These are phyloP conservation scores for Ramaria sp. DNA, from an alignment of 768 basidiomycete species.

Conservation along the genomic window DNA sequence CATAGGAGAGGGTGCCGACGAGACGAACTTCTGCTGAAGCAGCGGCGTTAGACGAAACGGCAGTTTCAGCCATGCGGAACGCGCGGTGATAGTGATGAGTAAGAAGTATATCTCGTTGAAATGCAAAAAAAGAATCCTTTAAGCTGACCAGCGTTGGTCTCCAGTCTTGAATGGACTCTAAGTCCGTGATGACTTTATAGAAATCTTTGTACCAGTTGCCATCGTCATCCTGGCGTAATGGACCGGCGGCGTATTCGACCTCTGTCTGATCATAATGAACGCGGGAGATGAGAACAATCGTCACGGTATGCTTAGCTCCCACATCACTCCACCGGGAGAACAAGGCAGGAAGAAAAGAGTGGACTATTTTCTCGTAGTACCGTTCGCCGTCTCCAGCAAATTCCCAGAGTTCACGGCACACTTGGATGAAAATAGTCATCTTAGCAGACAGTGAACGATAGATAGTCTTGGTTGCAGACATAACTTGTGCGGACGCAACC, in stretches of 20 bases:
- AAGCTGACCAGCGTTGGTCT: conserved; percentile 75
- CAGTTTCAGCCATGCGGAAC: conserved; percentile 7
- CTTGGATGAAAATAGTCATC: conserved; percentile 90
- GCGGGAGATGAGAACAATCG: conserved; percentile 88
- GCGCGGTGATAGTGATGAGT: conserved; percentile 83
- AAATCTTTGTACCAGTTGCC: conserved; percentile 87
- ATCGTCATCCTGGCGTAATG: conserved; percentile 63
- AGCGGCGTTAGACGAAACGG: conserved; percentile 28
- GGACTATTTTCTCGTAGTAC: conserved; percentile 94
- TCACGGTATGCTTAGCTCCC: conserved; percentile 86
- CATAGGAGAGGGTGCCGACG: conserved; percentile 70
- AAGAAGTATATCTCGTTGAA: conserved; percentile 83
- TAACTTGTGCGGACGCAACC: conserved; percentile 78
- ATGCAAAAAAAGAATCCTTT: conserved; percentile 83
- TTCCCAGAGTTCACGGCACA: conserved; percentile 93
- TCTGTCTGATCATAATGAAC: conserved; percentile 81
- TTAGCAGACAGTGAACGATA: conserved; percentile 88
- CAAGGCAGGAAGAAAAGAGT: conserved; percentile 87
- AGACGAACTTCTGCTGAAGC: conserved; percentile 38
- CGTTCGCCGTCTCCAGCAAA: conserved; percentile 95
- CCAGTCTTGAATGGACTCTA: conserved; percentile 85
- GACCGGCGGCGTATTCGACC: conserved; percentile 73
- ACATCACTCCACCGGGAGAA: conserved; percentile 78
- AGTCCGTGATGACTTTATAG: conserved; percentile 89
- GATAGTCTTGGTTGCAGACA: conserved; percentile 74